phyloP scores from a whole-genome alignment of 108 stramenopile species.

The Pseudonitzschia delicatissima region DNA sequence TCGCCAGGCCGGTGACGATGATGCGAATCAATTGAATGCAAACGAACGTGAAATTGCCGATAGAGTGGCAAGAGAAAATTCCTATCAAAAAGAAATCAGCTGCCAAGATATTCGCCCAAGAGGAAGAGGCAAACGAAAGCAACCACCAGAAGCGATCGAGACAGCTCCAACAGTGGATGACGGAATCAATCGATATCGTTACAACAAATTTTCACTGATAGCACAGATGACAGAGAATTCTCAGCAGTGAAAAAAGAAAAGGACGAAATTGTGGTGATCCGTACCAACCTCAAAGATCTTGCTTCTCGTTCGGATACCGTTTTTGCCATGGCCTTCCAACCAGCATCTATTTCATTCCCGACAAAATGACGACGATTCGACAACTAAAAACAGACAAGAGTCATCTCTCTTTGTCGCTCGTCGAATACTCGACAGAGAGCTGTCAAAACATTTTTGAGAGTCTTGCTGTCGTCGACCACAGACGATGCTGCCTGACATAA shows the following conservation, averaged over 20 bases:
- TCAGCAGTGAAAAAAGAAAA: no score
- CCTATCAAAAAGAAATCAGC: constrained; percentile 21
- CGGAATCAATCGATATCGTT: constrained; percentile 8
- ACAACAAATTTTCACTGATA: no score
- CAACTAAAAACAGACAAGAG: not conserved
- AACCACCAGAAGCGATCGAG: not conserved
- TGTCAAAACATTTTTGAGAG: constrained; percentile 9
- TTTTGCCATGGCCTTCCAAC: constrained; percentile 23
- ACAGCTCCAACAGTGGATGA: constrained; percentile 15
- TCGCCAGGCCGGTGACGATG: not conserved
- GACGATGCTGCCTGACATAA: not conserved
- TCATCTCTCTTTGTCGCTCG: constrained; percentile 13
- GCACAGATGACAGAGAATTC: no score
- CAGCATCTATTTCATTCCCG: not conserved
- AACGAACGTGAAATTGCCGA: not conserved
- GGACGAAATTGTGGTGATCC: not conserved
- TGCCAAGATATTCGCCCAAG: constrained; percentile 21
- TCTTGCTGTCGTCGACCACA: not conserved
- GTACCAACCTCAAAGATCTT: constrained; percentile 1
- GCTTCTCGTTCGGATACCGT: constrained; percentile 30
- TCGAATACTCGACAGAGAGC: constrained; percentile 16
- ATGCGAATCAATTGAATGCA: not conserved
- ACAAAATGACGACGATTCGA: constrained; percentile 16
- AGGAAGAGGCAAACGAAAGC: not conserved
- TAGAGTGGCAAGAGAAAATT: not conserved